Base-by-base conservation (phyloP, 2,329 filamentous ascomycete genomes). In the Aspergillus flavus region DNA sequence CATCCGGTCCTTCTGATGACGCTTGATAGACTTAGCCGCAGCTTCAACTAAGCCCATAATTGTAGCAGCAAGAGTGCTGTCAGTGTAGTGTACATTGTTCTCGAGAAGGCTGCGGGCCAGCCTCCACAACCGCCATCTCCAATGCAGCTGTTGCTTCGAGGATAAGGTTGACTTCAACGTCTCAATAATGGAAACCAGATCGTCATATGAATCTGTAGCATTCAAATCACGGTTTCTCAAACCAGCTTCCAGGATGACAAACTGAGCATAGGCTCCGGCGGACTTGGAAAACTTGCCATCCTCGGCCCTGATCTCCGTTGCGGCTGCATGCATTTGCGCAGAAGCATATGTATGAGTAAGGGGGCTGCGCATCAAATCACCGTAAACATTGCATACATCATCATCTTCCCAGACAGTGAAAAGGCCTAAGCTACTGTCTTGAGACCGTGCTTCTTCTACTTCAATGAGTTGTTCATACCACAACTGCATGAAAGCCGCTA, bases 401-500 rank as follows among this genome's bases (percentile, higher is more conserved):
- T 82, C 78, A 61, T 82, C 79, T 66, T 82, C 80, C 81, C 81
- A 83, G 4, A 81, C 72, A 7, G 77, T 77, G 61, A 76, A 76
- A 6, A 61, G 48, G 50, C 66, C 61, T 30, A 75, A 54, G 30
- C 60, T 68, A 39, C 56, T 54, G 43, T 73, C 66, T 55, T 65
- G 57, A 14, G 61, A 66, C 60, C 76, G 76, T 48, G 72, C 66
- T 68, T 73, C 64, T 63, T 81, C 77, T 12, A 80, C 64, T 9
- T 71, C 64, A n/a, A 71, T 64, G 16, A 82, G 69, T 60, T 79
- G 76, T 23, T 76, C 71, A 39, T 75, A 71, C 81, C 80, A 82
- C 10, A 78, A 62, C 61, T 75, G 66, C 64, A 80, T 70, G 61
- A 82, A 81, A 9, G 71, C 72, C 10, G 71, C 64, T 45, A 81